A percentile compares a stretch with the other conserved stretches of the same genome.
Conservation (phyloP, 192 early-diverging fungal genomes). For the Gonapodya sp. region DNA sequence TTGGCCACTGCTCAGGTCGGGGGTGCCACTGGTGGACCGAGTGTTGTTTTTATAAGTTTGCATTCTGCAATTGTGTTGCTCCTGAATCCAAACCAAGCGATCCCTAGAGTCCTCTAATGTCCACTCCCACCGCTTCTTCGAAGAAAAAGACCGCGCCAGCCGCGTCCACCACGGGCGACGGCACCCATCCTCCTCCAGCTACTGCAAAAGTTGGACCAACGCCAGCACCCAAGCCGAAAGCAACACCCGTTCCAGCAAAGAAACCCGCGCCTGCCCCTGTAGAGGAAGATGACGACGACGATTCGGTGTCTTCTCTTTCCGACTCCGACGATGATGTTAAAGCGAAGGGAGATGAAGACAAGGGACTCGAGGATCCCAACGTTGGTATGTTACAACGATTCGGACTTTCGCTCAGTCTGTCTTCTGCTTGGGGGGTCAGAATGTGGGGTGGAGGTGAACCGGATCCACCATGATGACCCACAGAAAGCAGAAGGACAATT, state of each 20-base stretch:
- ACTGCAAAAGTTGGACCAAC: neutral
- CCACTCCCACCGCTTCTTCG: neutral
- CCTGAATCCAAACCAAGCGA: neutral
- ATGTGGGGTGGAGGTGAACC: too few relatives aligned
- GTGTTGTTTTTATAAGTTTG: too few relatives aligned
- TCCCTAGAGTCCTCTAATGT: neutral
- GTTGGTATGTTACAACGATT: neutral
- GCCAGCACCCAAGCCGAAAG: neutral
- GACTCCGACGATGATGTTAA: neutral
- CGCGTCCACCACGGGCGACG: neutral
- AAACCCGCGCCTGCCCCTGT: neutral
- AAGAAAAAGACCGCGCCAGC: neutral
- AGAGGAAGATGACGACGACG: neutral
- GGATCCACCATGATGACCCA: too few relatives aligned
- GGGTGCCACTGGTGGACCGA: too few relatives aligned
- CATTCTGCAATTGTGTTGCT: too few relatives aligned
- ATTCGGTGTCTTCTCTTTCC: neutral
- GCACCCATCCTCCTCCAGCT: neutral
- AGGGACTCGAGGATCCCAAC: neutral
- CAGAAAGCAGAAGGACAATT: too few relatives aligned
- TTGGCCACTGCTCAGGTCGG: too few relatives aligned
- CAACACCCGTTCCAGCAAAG: neutral
- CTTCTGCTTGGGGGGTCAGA: too few relatives aligned
- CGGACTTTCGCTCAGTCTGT: too few relatives aligned
- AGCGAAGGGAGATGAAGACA: neutral